Evolutionary conservation across 176 grass and related monocot species (phyloP), one percentile per base, ranked within the genome.

Genomic region (Poa pratensis): DNA sequence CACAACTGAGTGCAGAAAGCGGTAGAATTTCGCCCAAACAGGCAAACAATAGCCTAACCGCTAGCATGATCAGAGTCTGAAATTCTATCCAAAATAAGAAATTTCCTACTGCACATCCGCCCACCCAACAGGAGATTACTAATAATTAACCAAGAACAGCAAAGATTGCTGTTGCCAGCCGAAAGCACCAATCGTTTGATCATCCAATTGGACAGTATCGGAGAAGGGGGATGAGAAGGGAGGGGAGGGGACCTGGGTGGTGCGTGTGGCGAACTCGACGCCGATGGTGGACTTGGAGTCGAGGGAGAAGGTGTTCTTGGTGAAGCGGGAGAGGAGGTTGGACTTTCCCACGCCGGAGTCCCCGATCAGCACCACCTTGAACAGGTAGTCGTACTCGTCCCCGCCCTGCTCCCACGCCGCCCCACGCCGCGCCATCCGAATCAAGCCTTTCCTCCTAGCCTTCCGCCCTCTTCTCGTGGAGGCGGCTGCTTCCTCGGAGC

Each of bases 261-360:
- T 87, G 74, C 89, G 91, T 17, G 94, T 93, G 85, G 94, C 94
- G 78, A 96, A 96, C 65, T 96, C 94, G 75, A 96, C 94, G 78
- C 94, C 91, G 89, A 97, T 97, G 78, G 94, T 97, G 75, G 94
- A 97, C 77, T 97, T 97, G 62, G 94, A 97, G 69, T 97, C 91
- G 46, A 97, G 87, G 80, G 89, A 90, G 94, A 97, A 97, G 82
- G 86, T 52, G 73, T 97, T 94, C 78, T 90, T 87, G 75, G 94
- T 97, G 87, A 97, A 97, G 35, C 91, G 87, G 45, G 94, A 97
- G 60, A 97, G 91, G 4, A 97, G 87, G 87, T 97, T 97, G 23
- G 94, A 97, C 84, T 97, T 97, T 1, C 94, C 94, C 37, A 97
- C 91, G 82, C 94, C 94, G 13, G 94, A 97, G 80, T 97, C 91